Conservation (phyloP, 345 rosid species). For the Pseudoturritis turrita region DNA sequence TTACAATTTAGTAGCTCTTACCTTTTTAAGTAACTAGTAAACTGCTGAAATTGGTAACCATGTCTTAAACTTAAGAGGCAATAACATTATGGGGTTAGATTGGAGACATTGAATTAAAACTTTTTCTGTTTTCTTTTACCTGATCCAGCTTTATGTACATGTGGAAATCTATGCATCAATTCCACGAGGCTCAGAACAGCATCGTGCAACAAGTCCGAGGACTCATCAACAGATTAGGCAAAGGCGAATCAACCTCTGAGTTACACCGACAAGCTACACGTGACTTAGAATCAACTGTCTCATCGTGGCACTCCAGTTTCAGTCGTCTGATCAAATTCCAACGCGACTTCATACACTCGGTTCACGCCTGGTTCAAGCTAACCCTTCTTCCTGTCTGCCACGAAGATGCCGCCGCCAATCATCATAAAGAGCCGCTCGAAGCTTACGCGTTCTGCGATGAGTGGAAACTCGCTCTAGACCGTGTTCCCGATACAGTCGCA, state of each 20-base stretch:
- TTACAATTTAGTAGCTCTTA: neutral
- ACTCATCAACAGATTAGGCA: slow-evolving; percentile 61
- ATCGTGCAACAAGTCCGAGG: slow-evolving; percentile 93
- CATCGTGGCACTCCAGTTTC: slow-evolving; percentile 89
- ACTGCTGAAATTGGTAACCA: neutral
- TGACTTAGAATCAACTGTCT: slow-evolving; percentile 78
- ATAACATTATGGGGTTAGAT: neutral
- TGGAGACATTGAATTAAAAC: neutral
- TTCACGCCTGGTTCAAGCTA: slow-evolving; percentile 92
- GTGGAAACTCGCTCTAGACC: slow-evolving; percentile 90
- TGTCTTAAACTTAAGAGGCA: neutral
- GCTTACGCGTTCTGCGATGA: slow-evolving; percentile 71
- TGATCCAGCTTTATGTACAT: slow-evolving; percentile 84
- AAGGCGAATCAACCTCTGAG: slow-evolving; percentile 84
- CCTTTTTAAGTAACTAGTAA: neutral
- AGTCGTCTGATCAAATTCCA: slow-evolving; percentile 72
- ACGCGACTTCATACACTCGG: slow-evolving; percentile 62
- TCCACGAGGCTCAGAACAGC: slow-evolving; percentile 74
- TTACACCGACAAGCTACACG: slow-evolving; percentile 89
- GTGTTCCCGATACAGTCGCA: slow-evolving; percentile 90
- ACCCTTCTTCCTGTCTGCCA: slow-evolving; percentile 66
- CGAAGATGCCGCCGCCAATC: slow-evolving; percentile 30
- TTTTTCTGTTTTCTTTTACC: neutral
- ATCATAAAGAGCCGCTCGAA: slow-evolving; percentile 39
- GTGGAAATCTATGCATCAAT: slow-evolving; percentile 91